Percentiles rank a stretch among this genome's conserved stretches.
Evolutionary conservation across 1,139 yeast genomes (phyloP).

Genomic region (Scheffersomyces titani): DNA sequence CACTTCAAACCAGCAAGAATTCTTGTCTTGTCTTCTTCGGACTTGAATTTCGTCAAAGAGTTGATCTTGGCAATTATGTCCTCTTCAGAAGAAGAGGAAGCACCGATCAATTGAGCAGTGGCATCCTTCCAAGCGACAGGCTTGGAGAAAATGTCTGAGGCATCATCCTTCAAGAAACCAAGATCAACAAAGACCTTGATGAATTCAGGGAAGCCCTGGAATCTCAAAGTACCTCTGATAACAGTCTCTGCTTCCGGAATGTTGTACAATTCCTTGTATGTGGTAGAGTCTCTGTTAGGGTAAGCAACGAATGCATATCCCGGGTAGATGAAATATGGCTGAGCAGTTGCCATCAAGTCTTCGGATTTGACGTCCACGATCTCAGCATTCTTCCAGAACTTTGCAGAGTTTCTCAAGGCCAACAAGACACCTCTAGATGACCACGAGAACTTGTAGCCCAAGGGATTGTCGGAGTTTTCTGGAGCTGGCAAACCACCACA

Average conservation of each 20-base stretch:
- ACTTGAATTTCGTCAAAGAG: constrained; percentile 77
- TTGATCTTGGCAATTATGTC: constrained; percentile 78
- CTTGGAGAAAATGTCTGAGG: constrained; percentile 55
- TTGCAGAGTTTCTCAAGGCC: constrained; percentile 92
- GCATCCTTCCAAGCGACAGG: constrained; percentile 89
- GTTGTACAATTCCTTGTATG: constrained; percentile 84
- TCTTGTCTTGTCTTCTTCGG: constrained; percentile 79
- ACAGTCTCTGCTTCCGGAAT: constrained; percentile 98
- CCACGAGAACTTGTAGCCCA: constrained; percentile 99
- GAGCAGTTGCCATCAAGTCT: constrained; percentile 92
- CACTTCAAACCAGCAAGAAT: constrained; percentile 88
- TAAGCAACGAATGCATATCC: constrained; percentile 94
- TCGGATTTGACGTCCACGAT: constrained; percentile 79
- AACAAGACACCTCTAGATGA: constrained; percentile 96
- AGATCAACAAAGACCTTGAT: constrained; percentile 92
- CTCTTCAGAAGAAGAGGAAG: constrained; percentile 65
- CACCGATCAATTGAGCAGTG: constrained; percentile 71
- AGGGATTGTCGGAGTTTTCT: constrained; percentile 94
- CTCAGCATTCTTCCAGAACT: constrained; percentile 84
- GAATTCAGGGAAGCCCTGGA: constrained; percentile 98
- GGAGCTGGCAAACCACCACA: constrained; percentile 99
- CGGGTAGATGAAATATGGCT: constrained; percentile 93
- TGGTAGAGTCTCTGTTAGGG: constrained; percentile 97
- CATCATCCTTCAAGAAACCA: constrained; percentile 85
- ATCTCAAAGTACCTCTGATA: constrained; percentile 94